These are phyloP conservation scores for Grosmannia huntii DNA, from an alignment of 2,329 filamentous ascomycete species.

Conservation along the genomic window DNA sequence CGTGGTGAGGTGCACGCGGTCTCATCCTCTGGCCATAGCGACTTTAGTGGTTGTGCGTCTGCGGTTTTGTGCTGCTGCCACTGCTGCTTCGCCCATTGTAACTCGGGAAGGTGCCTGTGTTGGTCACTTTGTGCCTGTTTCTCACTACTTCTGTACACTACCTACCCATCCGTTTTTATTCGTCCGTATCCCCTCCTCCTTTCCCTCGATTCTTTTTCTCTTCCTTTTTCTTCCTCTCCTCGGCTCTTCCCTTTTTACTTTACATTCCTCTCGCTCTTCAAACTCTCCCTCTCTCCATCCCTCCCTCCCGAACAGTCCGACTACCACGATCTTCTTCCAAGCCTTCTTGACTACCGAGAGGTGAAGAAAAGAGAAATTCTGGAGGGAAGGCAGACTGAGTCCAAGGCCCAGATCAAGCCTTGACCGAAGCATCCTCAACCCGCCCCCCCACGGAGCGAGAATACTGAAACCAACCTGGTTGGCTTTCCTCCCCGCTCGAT, in stretches of 20 bases:
- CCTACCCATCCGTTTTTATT: constrained; percentile 21
- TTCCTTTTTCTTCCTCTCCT: constrained; percentile 12
- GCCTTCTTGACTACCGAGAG: neutral
- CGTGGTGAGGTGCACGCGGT: constrained; percentile 19
- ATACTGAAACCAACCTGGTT: neutral
- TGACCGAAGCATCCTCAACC: neutral
- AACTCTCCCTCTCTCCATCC: neutral
- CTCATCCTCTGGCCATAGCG: neutral
- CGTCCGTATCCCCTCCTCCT: constrained; percentile 24
- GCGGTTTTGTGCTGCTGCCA: constrained; percentile 16
- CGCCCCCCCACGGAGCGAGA: neutral
- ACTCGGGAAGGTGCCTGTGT: neutral
- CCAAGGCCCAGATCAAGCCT: neutral
- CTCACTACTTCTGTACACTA: constrained; percentile 20
- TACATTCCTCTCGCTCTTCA: neutral
- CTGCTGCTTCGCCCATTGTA: neutral
- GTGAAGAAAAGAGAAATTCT: neutral
- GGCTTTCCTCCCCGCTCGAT: neutral
- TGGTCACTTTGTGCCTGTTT: constrained; percentile 15
- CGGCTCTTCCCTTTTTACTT: neutral
- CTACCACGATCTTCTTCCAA: neutral
- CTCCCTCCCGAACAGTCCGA: constrained; percentile 4
- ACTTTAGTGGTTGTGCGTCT: constrained; percentile 10
- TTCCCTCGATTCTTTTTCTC: constrained; percentile 16
- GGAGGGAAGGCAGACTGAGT: neutral